Conservation (phyloP, 352 stramenopile species). For the Globisporangium nodosum region DNA sequence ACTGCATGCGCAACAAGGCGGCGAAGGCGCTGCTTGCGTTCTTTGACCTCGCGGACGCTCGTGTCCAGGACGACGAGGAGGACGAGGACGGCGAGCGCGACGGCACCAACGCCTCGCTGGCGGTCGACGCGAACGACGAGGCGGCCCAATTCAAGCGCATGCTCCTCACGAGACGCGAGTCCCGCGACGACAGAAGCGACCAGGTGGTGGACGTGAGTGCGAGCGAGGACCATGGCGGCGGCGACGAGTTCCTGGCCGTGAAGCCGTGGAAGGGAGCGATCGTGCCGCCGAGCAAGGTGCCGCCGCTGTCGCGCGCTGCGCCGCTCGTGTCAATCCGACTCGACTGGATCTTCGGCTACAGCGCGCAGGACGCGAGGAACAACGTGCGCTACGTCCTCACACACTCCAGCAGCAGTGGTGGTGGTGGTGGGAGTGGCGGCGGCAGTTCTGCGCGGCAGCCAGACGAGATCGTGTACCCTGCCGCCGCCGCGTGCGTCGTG, state of each 20-base stretch:
- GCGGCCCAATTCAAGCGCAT: slow-evolving; percentile 7
- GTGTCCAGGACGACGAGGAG: slow-evolving; percentile 5
- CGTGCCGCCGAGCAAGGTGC: slow-evolving; percentile 54
- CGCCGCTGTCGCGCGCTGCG: slow-evolving; percentile 42
- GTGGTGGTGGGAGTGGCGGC: slow-evolving; percentile 7
- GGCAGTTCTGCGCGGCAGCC: background rate
- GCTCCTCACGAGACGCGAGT: slow-evolving; percentile 4
- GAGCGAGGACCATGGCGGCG: slow-evolving; percentile 22
- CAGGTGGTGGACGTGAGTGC: slow-evolving; percentile 7
- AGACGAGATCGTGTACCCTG: slow-evolving; percentile 86
- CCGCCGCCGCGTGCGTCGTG: slow-evolving; percentile 75
- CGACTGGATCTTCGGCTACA: slow-evolving; percentile 92
- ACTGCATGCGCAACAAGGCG: slow-evolving; percentile 59
- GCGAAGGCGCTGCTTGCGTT: slow-evolving; percentile 55
- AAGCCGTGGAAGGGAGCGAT: slow-evolving; percentile 86
- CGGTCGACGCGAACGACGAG: slow-evolving; percentile 3
- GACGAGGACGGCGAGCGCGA: slow-evolving; percentile 12
- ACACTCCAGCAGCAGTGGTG: background rate
- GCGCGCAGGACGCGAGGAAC: slow-evolving; percentile 69
- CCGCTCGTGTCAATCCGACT: slow-evolving; percentile 70
- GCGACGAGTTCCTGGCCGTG: slow-evolving; percentile 79
- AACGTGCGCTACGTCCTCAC: slow-evolving; percentile 68
- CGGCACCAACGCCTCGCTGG: background rate
- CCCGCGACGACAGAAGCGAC: background rate
- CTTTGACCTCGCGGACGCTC: slow-evolving; percentile 43